Evolutionary conservation across 805 yeast genomes (phyloP), one percentile per base, ranked within the genome.

Genomic region (Candida palmyrensis): DNA sequence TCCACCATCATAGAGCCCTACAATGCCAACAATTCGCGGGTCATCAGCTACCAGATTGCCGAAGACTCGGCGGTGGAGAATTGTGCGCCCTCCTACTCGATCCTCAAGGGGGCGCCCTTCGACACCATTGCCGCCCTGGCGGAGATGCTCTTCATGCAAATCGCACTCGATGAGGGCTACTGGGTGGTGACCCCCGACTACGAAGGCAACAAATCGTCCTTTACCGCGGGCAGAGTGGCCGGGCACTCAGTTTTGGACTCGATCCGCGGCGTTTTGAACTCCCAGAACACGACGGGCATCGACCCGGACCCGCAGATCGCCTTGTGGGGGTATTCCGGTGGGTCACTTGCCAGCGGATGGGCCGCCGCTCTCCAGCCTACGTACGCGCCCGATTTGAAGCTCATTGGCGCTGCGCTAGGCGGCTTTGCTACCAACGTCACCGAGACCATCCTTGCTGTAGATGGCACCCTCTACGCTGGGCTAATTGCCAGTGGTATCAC

Each of bases 1-100:
- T 37, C 59, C 17, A 56, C 62, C 1, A 30, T 58, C 6, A 42
- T 58, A 15, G 49, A 52, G 38, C 65, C 65, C 6, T 44, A 33
- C 31, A 55, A 56, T 33, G 50, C 57, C 4, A 49, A 55, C 39
- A 41, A 51, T 3, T 24, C 42, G 14, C 53, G 54, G 35, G 36
- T 58, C 12, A 35, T 56, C 5, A 46, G 55, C 18, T 55, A 55
- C 37, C 59, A 55, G 32, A 39, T 45, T 11, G 57, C 55, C 11
- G 48, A 57, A 37, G 63, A 58, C 39, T 40, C 60, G 16, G 45
- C 59, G 1, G 38, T 38, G 20, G 21, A 43, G 7, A 38, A 54
- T 33, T 57, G 63, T 42, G 39, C 60, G 4, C 53, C 60, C 3
- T 49, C 59, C 8, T 56, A 48, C 38, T 47, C 52, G 1, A 39